These are phyloP conservation scores for Mycena sanguinolenta DNA, from an alignment of 768 basidiomycete genomes.

Conservation along the genomic window DNA sequence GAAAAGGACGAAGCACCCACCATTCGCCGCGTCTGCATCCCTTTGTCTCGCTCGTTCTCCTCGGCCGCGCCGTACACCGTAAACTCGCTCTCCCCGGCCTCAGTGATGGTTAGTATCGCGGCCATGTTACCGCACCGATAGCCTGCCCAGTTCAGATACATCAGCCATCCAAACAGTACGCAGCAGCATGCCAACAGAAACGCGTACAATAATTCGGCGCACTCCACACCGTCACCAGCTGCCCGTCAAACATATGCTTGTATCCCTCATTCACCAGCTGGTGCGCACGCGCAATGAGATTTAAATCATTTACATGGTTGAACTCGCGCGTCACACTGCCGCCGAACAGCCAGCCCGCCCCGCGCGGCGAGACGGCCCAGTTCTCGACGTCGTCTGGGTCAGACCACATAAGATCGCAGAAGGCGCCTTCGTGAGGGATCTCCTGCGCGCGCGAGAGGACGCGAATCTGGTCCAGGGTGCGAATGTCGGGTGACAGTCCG, in stretches of 20 bases:
- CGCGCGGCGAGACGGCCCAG: constrained; percentile 97
- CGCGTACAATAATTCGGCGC: constrained; percentile 87
- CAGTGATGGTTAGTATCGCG: constrained; percentile 87
- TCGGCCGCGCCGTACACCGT: constrained; percentile 89
- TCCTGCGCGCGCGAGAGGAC: constrained; percentile 96
- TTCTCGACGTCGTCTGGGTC: constrained; percentile 96
- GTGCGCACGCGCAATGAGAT: constrained; percentile 93
- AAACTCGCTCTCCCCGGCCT: constrained; percentile 75
- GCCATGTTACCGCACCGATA: constrained; percentile 90
- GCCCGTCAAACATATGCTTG: constrained; percentile 96
- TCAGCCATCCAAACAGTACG: background rate
- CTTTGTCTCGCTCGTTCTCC: constrained; percentile 90
- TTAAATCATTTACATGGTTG: constrained; percentile 91
- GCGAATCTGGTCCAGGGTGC: constrained; percentile 94
- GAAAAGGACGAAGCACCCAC: constrained; percentile 57
- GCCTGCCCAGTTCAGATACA: constrained; percentile 31
- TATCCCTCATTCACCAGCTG: constrained; percentile 97
- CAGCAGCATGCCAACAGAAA: background rate
- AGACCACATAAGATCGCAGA: constrained; percentile 99
- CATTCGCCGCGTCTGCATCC: constrained; percentile 79
- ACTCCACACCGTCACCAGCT: constrained; percentile 94
- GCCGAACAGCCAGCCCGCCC: constrained; percentile 97
- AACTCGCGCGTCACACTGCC: constrained; percentile 91
- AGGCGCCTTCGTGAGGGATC: constrained; percentile 98
- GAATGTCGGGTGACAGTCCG: constrained; percentile 94